phyloP scores from a whole-genome alignment of 78 protist genomes.

The Dictyostelium intermedium region DNA sequence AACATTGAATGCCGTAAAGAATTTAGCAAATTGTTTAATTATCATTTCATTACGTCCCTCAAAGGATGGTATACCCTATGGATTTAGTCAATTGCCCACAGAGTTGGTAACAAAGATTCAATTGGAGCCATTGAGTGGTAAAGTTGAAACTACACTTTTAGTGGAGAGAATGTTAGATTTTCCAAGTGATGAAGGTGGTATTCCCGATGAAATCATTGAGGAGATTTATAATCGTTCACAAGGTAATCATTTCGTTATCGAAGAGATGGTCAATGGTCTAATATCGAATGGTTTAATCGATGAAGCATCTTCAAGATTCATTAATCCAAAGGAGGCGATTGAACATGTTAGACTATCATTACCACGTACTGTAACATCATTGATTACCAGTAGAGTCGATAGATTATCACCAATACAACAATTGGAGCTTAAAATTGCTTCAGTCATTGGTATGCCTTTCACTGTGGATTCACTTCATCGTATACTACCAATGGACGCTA shows the following conservation, averaged over 20 bases:
- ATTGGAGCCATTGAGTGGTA: constrained; percentile 39
- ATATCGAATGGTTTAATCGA: constrained; percentile 5
- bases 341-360: constrained; percentile 29
- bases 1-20: constrained; percentile 8
- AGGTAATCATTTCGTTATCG: constrained; percentile 74
- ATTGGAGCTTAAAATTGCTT: constrained; percentile 64
- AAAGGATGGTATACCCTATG: constrained; percentile 54
- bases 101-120: constrained; percentile 11
- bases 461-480: constrained; percentile 11
- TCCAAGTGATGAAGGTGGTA: background rate
- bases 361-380: constrained; percentile 70
- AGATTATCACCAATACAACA: constrained; percentile 70
- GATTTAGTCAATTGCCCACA: background rate
- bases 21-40: constrained; percentile 26
- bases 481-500: constrained; percentile 15
- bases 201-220: constrained; percentile 63
- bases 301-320: background rate
- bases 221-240: constrained; percentile 70
- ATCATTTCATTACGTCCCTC: constrained; percentile 60
- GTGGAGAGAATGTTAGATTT: constrained; percentile 17
- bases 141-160: constrained; percentile 1
- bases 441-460: constrained; percentile 78
- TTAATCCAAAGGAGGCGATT: constrained; percentile 23
- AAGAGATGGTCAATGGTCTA: constrained; percentile 63
- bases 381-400: constrained; percentile 79